phyloP scores from a whole-genome alignment of 2,329 filamentous ascomycete species.

The Diaporthe helianthi region DNA sequence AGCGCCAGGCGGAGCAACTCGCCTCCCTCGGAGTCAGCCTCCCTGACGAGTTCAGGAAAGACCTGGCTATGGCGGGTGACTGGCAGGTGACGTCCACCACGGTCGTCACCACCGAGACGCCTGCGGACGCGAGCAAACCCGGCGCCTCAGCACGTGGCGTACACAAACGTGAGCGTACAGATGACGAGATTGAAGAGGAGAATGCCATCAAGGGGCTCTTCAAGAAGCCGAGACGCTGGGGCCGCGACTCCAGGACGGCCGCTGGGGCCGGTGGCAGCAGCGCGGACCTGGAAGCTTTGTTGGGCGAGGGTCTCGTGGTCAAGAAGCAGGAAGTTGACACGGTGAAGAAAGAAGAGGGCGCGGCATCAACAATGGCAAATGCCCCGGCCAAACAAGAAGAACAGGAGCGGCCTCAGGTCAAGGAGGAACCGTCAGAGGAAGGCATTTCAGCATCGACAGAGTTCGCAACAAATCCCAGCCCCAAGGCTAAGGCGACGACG shows the following conservation, averaged over 20 bases:
- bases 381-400: constrained; percentile 51
- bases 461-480: constrained; percentile 25
- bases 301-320: constrained; percentile 48
- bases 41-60: constrained; percentile 77
- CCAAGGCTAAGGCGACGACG: constrained; percentile 36
- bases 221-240: constrained; percentile 65
- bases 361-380: constrained; percentile 37
- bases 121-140: constrained; percentile 48
- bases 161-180: constrained; percentile 67
- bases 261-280: constrained; percentile 50
- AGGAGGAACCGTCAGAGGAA: constrained; percentile 50
- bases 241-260: constrained; percentile 58
- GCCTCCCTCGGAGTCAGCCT: constrained; percentile 86
- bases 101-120: constrained; percentile 55
- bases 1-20: constrained; percentile 85
- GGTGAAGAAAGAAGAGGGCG: constrained; percentile 42
- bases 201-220: constrained; percentile 64
- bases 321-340: constrained; percentile 41
- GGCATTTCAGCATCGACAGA: constrained; percentile 33
- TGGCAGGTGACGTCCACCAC: constrained; percentile 79
- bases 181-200: constrained; percentile 67
- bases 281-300: constrained; percentile 68
- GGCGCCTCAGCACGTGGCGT: constrained; percentile 61
- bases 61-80: constrained; percentile 87
- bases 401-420: constrained; percentile 41